Percentiles rank a stretch among this genome's conserved stretches.
These are phyloP conservation scores for Globisporangium polare DNA, from an alignment of 352 stramenopile species.

Conservation along the genomic window DNA sequence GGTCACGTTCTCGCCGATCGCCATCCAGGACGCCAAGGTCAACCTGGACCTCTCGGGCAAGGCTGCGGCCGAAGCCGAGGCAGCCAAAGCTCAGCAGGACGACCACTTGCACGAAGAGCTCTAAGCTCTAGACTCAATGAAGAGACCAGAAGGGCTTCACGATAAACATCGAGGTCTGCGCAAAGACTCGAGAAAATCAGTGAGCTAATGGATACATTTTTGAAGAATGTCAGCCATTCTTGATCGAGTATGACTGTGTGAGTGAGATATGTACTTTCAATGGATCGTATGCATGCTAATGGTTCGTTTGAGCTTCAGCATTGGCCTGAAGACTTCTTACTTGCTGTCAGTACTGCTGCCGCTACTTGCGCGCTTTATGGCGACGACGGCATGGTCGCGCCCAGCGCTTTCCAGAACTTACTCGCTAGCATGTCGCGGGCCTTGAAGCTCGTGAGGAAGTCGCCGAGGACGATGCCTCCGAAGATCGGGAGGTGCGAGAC, in stretches of 20 bases:
- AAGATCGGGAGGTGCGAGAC: not conserved
- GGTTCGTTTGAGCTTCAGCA: not conserved
- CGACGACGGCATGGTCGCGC: not conserved
- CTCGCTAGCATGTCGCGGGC: not conserved
- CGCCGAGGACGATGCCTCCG: not conserved
- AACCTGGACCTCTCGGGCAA: slow-evolving; percentile 11
- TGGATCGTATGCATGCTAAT: not conserved
- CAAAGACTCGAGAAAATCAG: not conserved
- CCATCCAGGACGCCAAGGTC: slow-evolving; percentile 8
- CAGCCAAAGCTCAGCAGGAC: not conserved
- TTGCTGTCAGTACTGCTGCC: not conserved
- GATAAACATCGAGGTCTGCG: not conserved
- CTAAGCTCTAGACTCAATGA: not conserved
- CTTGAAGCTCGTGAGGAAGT: slow-evolving; percentile 4
- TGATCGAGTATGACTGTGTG: not conserved
- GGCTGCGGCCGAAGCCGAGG: not conserved
- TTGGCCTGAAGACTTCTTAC: not conserved
- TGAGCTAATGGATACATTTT: not conserved
- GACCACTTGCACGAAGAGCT: slow-evolving; percentile 3
- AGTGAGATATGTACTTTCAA: not conserved
- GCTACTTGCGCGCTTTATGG: not conserved
- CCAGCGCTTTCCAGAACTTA: not conserved
- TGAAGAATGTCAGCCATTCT: not conserved
- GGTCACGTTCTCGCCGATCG: slow-evolving; percentile 29
- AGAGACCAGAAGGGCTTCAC: not conserved